Percentiles rank a stretch among this genome's conserved stretches.
phyloP scores from a whole-genome alignment of 129 eudicot species.

The Heracleum sosnowskyi region DNA sequence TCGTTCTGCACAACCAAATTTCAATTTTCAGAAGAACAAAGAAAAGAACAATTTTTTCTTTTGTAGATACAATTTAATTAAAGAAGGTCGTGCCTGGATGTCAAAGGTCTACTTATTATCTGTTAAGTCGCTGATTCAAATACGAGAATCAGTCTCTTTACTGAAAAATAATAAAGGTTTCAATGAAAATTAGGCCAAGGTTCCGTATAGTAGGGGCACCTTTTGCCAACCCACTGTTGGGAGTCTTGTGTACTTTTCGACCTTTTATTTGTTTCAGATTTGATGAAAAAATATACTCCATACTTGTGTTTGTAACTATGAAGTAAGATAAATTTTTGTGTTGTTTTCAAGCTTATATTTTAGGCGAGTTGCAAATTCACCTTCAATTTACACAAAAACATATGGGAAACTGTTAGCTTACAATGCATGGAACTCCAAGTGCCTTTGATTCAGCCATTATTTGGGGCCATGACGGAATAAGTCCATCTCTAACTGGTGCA shows the following conservation, averaged over 20 bases:
- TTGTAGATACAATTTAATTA: not conserved
- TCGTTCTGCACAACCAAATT: constrained; percentile 32
- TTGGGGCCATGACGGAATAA: constrained; percentile 39
- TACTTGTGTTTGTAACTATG: not conserved
- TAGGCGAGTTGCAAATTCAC: not conserved
- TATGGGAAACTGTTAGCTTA: constrained; percentile 6
- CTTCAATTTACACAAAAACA: not conserved
- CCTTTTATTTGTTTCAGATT: not conserved
- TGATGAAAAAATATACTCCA: not conserved
- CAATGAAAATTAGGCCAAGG: not conserved
- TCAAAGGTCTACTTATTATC: not conserved
- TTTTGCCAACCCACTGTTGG: not conserved
- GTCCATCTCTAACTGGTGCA: constrained; percentile 37
- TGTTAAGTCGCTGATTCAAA: not conserved
- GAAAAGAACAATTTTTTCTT: not conserved
- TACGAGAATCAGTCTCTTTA: not conserved
- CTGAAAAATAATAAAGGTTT: not conserved
- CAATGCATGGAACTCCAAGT: constrained; percentile 33
- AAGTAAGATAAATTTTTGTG: not conserved
- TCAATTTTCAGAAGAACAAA: not conserved
- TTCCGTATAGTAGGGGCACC: not conserved
- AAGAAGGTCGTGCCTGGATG: not conserved
- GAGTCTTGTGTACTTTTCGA: not conserved
- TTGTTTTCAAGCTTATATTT: not conserved
- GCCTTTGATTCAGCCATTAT: not conserved